Conservation (phyloP, 768 basidiomycete genomes). For the Lepiota venenata region DNA sequence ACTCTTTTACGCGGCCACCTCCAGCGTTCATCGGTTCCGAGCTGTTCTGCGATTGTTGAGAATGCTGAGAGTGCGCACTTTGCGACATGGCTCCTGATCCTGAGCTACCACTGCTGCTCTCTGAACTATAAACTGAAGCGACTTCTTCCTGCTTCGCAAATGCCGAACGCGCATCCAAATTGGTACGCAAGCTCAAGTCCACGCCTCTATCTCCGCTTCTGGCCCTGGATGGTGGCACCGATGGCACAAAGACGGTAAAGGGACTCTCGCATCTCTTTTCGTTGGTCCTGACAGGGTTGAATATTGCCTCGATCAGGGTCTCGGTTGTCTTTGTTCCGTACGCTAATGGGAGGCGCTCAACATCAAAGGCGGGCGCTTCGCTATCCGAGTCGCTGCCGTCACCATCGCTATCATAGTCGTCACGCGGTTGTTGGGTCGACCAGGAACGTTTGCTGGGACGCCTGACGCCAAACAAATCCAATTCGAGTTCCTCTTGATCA, state of each 20-base stretch:
- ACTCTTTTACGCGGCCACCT: constrained; percentile 16
- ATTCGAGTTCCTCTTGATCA: constrained; percentile 33
- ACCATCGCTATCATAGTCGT: background rate
- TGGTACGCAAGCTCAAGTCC: background rate
- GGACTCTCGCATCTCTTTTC: constrained; percentile 35
- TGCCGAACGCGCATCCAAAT: constrained; percentile 5
- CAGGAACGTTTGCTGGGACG: background rate
- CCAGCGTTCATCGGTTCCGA: constrained; percentile 2
- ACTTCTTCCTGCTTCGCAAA: background rate
- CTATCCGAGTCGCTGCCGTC: background rate
- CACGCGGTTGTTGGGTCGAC: background rate
- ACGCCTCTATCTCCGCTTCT: background rate
- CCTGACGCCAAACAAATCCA: constrained; percentile 28
- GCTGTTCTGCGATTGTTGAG: background rate
- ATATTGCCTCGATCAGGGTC: constrained; percentile 72
- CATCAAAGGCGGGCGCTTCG: constrained; percentile 26
- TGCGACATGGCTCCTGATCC: constrained; percentile 10
- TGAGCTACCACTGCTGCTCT: constrained; percentile 21
- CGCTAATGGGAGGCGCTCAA: constrained; percentile 44
- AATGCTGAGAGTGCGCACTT: constrained; percentile 6
- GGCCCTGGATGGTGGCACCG: constrained; percentile 5
- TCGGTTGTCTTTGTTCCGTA: constrained; percentile 67
- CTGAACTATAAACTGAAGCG: constrained; percentile 13
- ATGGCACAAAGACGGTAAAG: constrained; percentile 37
- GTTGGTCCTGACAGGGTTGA: constrained; percentile 62